Percentiles rank a stretch among this genome's conserved stretches.
Evolutionary conservation across 2,329 filamentous ascomycete genomes (phyloP).

Genomic region (Tolypocladium endophyticum): DNA sequence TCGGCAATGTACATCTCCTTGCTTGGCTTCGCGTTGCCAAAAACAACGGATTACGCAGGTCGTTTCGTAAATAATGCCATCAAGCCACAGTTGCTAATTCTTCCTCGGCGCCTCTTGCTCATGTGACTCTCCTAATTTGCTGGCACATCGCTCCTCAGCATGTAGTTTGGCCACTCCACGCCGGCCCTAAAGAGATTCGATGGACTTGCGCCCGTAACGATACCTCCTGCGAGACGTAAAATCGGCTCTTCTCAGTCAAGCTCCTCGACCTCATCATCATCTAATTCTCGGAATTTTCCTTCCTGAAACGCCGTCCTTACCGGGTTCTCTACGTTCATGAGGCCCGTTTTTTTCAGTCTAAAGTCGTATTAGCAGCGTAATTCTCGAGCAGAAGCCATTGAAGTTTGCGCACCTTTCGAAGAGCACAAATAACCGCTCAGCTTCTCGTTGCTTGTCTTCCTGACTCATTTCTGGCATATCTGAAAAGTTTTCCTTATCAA

Average conservation of each 20-base stretch:
- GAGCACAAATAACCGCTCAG: constrained; percentile 77
- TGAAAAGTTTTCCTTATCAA: constrained; percentile 54
- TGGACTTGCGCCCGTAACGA: background rate
- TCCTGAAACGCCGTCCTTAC: constrained; percentile 59
- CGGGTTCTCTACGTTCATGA: constrained; percentile 71
- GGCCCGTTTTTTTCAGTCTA: constrained; percentile 60
- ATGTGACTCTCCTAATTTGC: background rate
- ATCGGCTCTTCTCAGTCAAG: constrained; percentile 17
- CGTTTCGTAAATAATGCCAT: background rate
- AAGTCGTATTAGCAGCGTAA: constrained; percentile 7
- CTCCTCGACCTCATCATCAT: constrained; percentile 40
- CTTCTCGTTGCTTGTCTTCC: constrained; percentile 87
- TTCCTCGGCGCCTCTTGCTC: background rate
- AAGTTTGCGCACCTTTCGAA: constrained; percentile 59
- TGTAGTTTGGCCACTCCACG: background rate
- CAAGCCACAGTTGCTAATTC: background rate
- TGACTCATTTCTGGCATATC: constrained; percentile 67
- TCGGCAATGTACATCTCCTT: background rate
- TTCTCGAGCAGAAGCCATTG: no score
- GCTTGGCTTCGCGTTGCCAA: background rate
- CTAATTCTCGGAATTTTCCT: constrained; percentile 60
- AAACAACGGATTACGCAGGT: background rate
- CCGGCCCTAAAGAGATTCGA: no score
- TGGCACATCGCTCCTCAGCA: background rate
- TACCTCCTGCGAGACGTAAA: background rate